Evolutionary conservation across 208 protist genomes (phyloP).

Genomic region (Acanthamoeba culbertsoni): DNA sequence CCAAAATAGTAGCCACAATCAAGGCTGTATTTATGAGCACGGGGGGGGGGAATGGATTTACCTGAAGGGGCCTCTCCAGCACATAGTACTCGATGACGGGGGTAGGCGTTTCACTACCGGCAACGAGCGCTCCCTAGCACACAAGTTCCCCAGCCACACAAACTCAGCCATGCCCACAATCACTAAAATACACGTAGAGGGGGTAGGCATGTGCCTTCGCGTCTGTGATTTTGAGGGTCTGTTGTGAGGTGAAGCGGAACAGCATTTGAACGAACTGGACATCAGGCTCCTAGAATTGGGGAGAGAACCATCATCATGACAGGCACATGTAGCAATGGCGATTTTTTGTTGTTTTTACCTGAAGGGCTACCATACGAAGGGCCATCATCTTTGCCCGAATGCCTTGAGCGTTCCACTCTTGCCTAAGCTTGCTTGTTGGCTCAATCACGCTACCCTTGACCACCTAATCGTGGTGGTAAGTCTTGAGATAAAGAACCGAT

Average conservation of each 20-base stretch:
- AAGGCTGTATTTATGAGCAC: background rate
- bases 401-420: background rate
- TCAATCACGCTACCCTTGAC: background rate
- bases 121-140: background rate
- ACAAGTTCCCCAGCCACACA: background rate
- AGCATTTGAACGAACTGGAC: background rate
- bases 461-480: background rate
- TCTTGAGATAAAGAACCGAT: too few species aligned
- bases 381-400: background rate
- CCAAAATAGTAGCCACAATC: too few species aligned
- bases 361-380: background rate
- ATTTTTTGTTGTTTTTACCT: too few species aligned
- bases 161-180: too few species aligned
- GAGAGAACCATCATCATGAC: too few species aligned
- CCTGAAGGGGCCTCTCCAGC: background rate
- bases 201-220: background rate
- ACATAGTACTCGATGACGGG: background rate
- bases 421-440: background rate
- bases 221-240: background rate
- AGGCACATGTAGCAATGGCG: too few species aligned
- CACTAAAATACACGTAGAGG: background rate
- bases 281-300: too few species aligned
- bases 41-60: background rate
- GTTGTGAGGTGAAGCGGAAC: background rate
- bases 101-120: background rate